These are phyloP conservation scores for Aspergillus quadricinctus DNA, from an alignment of 2,329 filamentous ascomycete genomes.

Conservation along the genomic window DNA sequence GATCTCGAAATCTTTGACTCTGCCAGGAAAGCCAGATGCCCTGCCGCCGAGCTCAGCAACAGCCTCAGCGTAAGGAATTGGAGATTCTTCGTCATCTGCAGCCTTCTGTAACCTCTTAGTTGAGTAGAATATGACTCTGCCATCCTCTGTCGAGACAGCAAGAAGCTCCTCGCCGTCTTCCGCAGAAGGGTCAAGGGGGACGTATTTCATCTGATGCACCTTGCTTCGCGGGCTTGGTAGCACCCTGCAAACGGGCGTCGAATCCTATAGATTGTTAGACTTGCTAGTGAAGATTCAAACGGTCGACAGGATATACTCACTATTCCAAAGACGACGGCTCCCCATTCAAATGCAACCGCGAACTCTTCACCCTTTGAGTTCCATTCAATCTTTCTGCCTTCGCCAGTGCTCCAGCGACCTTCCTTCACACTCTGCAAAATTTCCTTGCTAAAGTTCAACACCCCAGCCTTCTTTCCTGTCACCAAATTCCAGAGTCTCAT, in stretches of 20 bases:
- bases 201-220: slow-evolving; percentile 75
- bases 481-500: slow-evolving; percentile 97
- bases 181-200: slow-evolving; percentile 45
- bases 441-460: slow-evolving; percentile 74
- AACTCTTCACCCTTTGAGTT: slow-evolving; percentile 74
- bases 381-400: slow-evolving; percentile 81
- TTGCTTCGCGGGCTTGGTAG: slow-evolving; percentile 67
- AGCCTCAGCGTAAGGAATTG: slow-evolving; percentile 56
- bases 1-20: slow-evolving; percentile 86
- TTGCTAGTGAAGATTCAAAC: neutral
- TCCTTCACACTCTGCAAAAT: slow-evolving; percentile 73
- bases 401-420: slow-evolving; percentile 70
- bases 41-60: slow-evolving; percentile 76
- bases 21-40: slow-evolving; percentile 59
- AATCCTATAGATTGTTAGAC: slow-evolving; percentile 51
- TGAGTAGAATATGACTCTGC: slow-evolving; percentile 77
- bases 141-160: slow-evolving; percentile 84
- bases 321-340: slow-evolving; percentile 79
- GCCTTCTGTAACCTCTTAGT: slow-evolving; percentile 48
- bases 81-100: slow-evolving; percentile 46
- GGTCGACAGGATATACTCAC: slow-evolving; percentile 31
- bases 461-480: slow-evolving; percentile 91
- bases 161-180: slow-evolving; percentile 56
- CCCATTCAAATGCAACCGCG: slow-evolving; percentile 82
- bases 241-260: slow-evolving; percentile 70